phyloP scores from a whole-genome alignment of 192 early-diverging fungal genomes.

The Gryganskiella cystojenkinii region DNA sequence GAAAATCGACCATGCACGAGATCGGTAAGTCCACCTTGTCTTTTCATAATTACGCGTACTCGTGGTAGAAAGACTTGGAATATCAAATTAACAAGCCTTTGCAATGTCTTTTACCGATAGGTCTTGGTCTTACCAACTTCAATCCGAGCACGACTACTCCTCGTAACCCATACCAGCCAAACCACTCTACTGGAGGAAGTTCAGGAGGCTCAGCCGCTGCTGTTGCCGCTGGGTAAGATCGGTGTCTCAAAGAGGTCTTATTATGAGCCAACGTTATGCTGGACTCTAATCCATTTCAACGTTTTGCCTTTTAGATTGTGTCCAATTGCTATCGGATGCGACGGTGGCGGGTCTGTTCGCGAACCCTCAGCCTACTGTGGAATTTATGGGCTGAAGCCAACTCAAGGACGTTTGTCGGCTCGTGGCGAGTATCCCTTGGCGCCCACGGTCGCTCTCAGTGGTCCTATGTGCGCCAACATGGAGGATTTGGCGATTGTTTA shows the following conservation, averaged over 20 bases:
- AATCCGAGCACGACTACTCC: constrained; percentile 71
- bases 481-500: constrained; percentile 77
- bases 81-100: background rate
- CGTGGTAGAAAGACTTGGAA: too few relatives aligned
- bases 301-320: constrained; percentile 39
- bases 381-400: constrained; percentile 81
- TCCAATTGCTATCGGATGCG: constrained; percentile 77
- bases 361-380: constrained; percentile 80
- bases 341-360: constrained; percentile 77
- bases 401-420: constrained; percentile 70
- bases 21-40: constrained; percentile 64
- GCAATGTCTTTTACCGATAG: too few relatives aligned
- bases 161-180: constrained; percentile 69
- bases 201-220: constrained; percentile 72
- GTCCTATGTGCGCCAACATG: constrained; percentile 76
- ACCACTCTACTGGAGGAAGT: constrained; percentile 76
- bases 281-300: background rate
- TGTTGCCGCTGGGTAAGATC: constrained; percentile 65
- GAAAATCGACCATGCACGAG: constrained; percentile 81
- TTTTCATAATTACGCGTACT: too few relatives aligned
- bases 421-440: constrained; percentile 63
- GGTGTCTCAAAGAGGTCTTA: too few relatives aligned
- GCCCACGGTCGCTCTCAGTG: constrained; percentile 66
- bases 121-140: constrained; percentile 66
- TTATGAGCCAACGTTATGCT: too few relatives aligned